Base-by-base conservation (phyloP, 1,284 basidiomycete genomes). In the Leccinum pallidistipes region DNA sequence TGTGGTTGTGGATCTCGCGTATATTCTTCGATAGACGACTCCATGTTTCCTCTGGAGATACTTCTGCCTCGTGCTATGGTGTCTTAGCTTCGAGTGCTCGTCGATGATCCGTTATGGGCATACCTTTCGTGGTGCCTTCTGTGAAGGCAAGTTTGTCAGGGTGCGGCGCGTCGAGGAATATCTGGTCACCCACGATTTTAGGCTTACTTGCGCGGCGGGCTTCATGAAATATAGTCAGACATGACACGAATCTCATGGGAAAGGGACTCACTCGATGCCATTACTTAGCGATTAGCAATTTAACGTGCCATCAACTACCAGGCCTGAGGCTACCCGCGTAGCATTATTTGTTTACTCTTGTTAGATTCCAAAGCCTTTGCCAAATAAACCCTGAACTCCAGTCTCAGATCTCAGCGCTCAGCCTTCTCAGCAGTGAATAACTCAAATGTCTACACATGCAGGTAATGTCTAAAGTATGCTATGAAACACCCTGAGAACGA, bases 1-100 rank as follows among this genome's bases (percentile, higher is more conserved):
- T 94, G 78, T 97, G 94, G 68, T 94, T 92, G 76, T 97, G 94
- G 61, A 99, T 99, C 80, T 98, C 94, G 61, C 87, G 84, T 68
- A 99, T 96, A 66, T 98, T 98, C 60, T 81, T 80, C 18, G 90
- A 83, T 14, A 97, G 80, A 65, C 86, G 83, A 21, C 81, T 71
- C 92, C 94, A 95, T 54, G 86, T 92, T 65, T 88, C 84, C 53
- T 90, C 85, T 21, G 85, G 79, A 32, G 86, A 86, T 56, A 90
- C 82, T 59, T 87, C 86, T 32, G 86, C 82, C 12, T 86, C 87
- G 76, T 86, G 87, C 90, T 91, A 50, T 34, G 50, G 27, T 21
- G 32, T 60, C 43, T 68, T 24, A 61, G 24, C 58, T 47, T 49
- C 6, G 5, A 54, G 54, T 24, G 36, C 3, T 40, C 32, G 6